Evolutionary conservation across 768 basidiomycete genomes (phyloP).

Genomic region (Pisolithus albus): DNA sequence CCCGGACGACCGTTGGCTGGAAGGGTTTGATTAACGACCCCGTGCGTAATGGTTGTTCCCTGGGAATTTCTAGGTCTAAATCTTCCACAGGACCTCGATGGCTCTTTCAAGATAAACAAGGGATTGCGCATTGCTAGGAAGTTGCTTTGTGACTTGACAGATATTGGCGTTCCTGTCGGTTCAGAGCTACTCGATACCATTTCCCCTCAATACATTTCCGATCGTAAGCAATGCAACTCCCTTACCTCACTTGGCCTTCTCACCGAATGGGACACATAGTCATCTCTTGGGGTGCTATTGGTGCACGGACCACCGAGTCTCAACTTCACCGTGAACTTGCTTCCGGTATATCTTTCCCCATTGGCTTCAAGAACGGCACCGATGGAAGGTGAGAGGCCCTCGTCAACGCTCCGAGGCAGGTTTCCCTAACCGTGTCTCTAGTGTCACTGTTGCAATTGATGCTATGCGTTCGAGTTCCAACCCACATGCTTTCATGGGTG

Average conservation of each 20-base stretch:
- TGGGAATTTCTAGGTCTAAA: background rate
- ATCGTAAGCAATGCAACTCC: conserved; percentile 39
- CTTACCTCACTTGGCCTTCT: background rate
- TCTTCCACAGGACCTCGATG: conserved; percentile 62
- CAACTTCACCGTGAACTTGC: conserved; percentile 97
- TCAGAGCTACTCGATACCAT: conserved; percentile 88
- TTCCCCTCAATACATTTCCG: conserved; percentile 77
- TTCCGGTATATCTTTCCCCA: conserved; percentile 94
- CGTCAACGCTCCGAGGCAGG: background rate
- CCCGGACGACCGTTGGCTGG: conserved; percentile 95
- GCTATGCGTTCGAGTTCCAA: conserved; percentile 91
- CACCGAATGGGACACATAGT: conserved; percentile 32
- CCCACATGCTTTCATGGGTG: conserved; percentile 96
- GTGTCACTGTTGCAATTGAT: conserved; percentile 86
- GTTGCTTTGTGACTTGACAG: conserved; percentile 85
- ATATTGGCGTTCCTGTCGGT: conserved; percentile 87
- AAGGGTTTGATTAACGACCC: conserved; percentile 96
- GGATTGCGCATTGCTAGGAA: conserved; percentile 84
- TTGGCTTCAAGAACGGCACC: conserved; percentile 99
- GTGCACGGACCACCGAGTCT: conserved; percentile 94
- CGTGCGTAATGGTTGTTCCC: conserved; percentile 8
- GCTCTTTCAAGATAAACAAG: conserved; percentile 94
- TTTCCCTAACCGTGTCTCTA: conserved; percentile 16
- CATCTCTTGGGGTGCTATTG: conserved; percentile 92
- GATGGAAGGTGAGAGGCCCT: conserved; percentile 62